Base-by-base conservation (phyloP, 768 basidiomycete genomes). In the Punctularia strigosozonata region DNA sequence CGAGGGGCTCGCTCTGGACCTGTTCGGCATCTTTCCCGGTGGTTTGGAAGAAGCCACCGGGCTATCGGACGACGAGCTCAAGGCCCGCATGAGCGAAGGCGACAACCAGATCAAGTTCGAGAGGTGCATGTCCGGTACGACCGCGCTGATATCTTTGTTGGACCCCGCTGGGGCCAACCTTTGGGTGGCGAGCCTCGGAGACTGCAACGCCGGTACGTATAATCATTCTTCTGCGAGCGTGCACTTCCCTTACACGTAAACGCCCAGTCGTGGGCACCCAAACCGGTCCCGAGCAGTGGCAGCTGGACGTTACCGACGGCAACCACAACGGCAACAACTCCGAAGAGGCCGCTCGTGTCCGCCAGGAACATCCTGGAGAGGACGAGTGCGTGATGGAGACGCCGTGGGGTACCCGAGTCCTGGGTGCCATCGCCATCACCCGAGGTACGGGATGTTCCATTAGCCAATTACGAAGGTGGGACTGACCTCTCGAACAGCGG, bases 141-240 rank as follows among this genome's bases (percentile, higher is more conserved):
- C 84, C 3, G 81, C 78, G 4, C 68, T 86, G 23, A 69, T 86
- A 30, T 70, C 83, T 6, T 65, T 87, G 26, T 68, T 80, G 30
- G 81, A 85, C 58, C 80, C 82, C 25, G 63, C 73, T 15, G 69
- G 72, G 44, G 63, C 70, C 50, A 73, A 83, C 45, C 60, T 86
- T 17, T 87, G 84, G 84, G 59, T 86, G 34, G 83, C 82, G 5
- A 85, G 85, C 51, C 64, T 87, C 20, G 84, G 84, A 12, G 84
- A 87, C 51, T 85, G 80, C 54, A 77, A 81, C 64, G 80, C 80
- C 43, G 65, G 82, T 82, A 46, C 46, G 77, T 61, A 18, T 33
- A 35, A 41, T 30, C 5, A 39, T 38, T 15, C 28, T 13, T 13
- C 14, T 17, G 14, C 39, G 26, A 33, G 17, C 21, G 31, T 32